A percentile compares a stretch with the other conserved stretches of the same genome.
These are phyloP conservation scores for Argentina anserina DNA, from an alignment of 306 rosid species.

Conservation along the genomic window DNA sequence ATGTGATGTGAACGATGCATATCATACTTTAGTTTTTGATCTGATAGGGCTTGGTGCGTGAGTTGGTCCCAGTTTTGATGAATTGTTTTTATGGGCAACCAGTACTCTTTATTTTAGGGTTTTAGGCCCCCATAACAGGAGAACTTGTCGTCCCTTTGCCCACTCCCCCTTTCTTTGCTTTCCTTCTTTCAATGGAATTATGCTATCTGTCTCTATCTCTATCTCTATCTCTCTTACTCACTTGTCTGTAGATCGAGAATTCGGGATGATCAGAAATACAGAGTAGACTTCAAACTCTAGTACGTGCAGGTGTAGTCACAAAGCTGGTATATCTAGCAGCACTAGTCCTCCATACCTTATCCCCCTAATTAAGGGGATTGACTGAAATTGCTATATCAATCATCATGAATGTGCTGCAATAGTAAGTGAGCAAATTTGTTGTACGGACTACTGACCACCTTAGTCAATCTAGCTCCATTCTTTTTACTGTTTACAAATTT, in stretches of 20 bases:
- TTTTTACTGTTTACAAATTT: background rate
- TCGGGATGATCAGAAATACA: background rate
- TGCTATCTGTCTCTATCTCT: slow-evolving; percentile 25
- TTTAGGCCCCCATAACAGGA: slow-evolving; percentile 38
- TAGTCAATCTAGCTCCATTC: background rate
- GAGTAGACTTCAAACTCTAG: background rate
- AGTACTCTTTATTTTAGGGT: slow-evolving; percentile 42
- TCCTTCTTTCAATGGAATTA: slow-evolving; percentile 24
- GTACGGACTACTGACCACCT: background rate
- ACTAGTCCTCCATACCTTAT: background rate
- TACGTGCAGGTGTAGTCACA: background rate
- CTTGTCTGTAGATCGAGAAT: background rate
- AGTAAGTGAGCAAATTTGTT: background rate
- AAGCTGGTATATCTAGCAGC: background rate
- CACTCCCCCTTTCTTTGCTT: slow-evolving; percentile 33
- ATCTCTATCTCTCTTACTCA: slow-evolving; percentile 19
- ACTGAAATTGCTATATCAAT: background rate
- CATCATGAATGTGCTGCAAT: background rate
- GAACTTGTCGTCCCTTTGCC: slow-evolving; percentile 47
- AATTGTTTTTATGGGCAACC: slow-evolving; percentile 16
- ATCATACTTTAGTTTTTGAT: background rate
- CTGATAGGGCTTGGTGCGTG: slow-evolving; percentile 46
- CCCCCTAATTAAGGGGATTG: background rate
- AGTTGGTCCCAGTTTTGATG: slow-evolving; percentile 41
- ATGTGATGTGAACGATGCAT: background rate